Percentiles rank a stretch among this genome's conserved stretches.
Conservation (phyloP, 805 yeast genomes). For the Kazachstania psychrophila region DNA sequence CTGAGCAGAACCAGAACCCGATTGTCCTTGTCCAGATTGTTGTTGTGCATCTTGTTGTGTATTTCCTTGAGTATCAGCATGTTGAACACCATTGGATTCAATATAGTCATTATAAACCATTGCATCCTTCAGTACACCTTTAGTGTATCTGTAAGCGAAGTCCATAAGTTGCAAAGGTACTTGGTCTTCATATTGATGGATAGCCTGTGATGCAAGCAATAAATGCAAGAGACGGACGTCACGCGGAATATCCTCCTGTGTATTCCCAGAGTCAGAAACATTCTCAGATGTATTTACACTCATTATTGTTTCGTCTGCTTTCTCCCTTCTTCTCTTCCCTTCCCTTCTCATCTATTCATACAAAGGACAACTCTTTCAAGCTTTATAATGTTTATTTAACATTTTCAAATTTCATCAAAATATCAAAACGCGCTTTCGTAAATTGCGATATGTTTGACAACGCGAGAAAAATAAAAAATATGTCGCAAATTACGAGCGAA, state of each 20-base stretch:
- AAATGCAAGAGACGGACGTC: conserved; percentile 87
- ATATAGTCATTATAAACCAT: conserved; percentile 81
- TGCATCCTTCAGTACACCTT: conserved; percentile 82
- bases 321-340: background rate
- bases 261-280: background rate
- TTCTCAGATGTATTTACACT: background rate
- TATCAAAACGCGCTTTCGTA: too few relatives aligned
- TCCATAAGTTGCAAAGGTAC: conserved; percentile 96
- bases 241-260: conserved; percentile 48
- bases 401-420: too few relatives aligned
- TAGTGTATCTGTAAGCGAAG: conserved; percentile 85
- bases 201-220: conserved; percentile 87
- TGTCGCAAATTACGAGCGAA: too few relatives aligned
- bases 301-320: background rate
- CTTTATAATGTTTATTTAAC: too few relatives aligned
- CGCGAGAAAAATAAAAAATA: too few relatives aligned
- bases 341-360: too few relatives aligned
- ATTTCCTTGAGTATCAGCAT: background rate
- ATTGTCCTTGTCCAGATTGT: background rate
- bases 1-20: background rate
- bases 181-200: conserved; percentile 86
- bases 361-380: too few relatives aligned
- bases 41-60: background rate
- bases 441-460: too few relatives aligned
- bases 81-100: conserved; percentile 20